These are phyloP conservation scores for Myxozyma nipponensis DNA, from an alignment of 805 yeast genomes.

Conservation along the genomic window DNA sequence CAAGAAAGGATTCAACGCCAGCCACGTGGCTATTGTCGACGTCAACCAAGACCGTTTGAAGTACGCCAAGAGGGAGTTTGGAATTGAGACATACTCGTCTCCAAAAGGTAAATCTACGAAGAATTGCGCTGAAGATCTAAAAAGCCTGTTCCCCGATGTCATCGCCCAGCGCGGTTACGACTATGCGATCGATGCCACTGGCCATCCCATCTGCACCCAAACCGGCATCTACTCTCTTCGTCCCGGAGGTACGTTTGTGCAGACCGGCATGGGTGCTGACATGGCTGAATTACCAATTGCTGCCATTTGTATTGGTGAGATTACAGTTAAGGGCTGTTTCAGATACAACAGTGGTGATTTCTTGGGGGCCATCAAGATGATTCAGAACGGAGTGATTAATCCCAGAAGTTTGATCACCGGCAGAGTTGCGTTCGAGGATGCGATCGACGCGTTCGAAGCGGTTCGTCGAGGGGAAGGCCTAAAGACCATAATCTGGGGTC, in stretches of 20 bases:
- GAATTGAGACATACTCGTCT: conserved; percentile 7
- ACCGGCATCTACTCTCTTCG: conserved; percentile 58
- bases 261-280: conserved; percentile 78
- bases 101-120: conserved; percentile 4
- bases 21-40: conserved; percentile 64
- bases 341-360: conserved; percentile 77
- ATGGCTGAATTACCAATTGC: conserved; percentile 69
- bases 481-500: background rate
- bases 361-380: conserved; percentile 57
- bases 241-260: conserved; percentile 70
- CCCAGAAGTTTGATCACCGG: conserved; percentile 69
- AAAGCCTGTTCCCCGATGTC: background rate
- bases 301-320: conserved; percentile 57
- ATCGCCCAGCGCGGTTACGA: conserved; percentile 6
- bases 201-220: conserved; percentile 69
- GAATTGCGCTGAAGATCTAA: conserved; percentile 3
- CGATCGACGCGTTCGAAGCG: conserved; percentile 67
- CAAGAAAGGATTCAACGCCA: conserved; percentile 61
- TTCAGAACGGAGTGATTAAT: conserved; percentile 58
- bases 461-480: background rate
- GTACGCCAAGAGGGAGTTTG: conserved; percentile 50
- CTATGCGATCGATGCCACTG: conserved; percentile 71
- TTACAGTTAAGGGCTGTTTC: conserved; percentile 68
- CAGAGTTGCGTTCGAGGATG: conserved; percentile 64
- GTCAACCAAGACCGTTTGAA: conserved; percentile 60